A percentile compares a stretch with the other conserved stretches of the same genome.
Conservation (phyloP, 1,284 basidiomycete genomes). For the Sanghuangporus sanghuang region DNA sequence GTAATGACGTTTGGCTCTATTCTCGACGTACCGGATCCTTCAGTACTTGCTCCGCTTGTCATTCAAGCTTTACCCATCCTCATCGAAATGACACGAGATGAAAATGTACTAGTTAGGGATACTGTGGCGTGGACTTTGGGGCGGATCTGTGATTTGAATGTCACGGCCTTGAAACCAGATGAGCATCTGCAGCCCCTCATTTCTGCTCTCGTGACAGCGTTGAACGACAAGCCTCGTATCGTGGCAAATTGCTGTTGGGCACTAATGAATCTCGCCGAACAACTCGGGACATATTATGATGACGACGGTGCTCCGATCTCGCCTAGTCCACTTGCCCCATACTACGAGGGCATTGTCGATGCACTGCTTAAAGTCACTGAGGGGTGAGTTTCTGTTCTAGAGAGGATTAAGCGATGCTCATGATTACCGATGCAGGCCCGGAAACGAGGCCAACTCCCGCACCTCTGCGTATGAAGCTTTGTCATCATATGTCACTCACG, state of each 20-base stretch:
- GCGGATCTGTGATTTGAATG: conserved; percentile 89
- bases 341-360: conserved; percentile 83
- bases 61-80: conserved; percentile 92
- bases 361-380: conserved; percentile 84
- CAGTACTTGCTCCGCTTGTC: conserved; percentile 85
- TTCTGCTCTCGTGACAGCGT: conserved; percentile 76
- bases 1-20: conserved; percentile 99
- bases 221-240: conserved; percentile 83
- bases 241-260: conserved; percentile 96
- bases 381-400: conserved; percentile 45
- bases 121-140: conserved; percentile 98
- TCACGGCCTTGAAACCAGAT: conserved; percentile 85
- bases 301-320: conserved; percentile 49
- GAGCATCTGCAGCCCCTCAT: conserved; percentile 84
- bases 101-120: conserved; percentile 87
- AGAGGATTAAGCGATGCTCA: background rate
- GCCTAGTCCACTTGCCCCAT: conserved; percentile 75
- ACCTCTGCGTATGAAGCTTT: conserved; percentile 97
- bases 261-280: conserved; percentile 91
- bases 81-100: conserved; percentile 93
- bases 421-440: conserved; percentile 41
- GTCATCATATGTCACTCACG: conserved; percentile 79
- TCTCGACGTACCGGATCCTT: conserved; percentile 90
- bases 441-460: conserved; percentile 90
- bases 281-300: conserved; percentile 62